Conservation (phyloP, 192 early-diverging fungal genomes). For the Podochytrium sp. region DNA sequence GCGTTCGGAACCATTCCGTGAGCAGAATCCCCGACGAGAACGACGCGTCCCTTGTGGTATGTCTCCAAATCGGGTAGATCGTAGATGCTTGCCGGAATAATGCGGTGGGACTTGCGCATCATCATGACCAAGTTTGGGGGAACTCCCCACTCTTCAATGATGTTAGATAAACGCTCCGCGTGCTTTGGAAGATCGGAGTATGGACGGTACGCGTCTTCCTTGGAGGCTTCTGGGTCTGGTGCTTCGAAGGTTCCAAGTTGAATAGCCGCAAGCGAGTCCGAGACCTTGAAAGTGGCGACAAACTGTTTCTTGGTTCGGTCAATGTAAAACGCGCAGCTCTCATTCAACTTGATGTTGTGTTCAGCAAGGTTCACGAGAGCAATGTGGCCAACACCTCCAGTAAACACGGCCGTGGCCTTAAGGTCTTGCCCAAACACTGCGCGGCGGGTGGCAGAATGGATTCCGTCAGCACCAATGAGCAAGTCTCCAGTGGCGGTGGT, state of each 20-base stretch:
- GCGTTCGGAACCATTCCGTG: not conserved
- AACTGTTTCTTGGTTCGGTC: slow-evolving; percentile 11
- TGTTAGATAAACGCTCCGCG: not conserved
- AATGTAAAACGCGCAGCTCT: slow-evolving; percentile 12
- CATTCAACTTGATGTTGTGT: not conserved
- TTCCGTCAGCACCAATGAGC: slow-evolving; percentile 18
- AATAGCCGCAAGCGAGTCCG: not conserved
- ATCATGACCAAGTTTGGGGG: not conserved
- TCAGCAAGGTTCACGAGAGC: not conserved
- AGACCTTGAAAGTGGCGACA: slow-evolving; percentile 12
- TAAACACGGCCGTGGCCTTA: not conserved
- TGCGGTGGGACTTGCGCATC: not conserved
- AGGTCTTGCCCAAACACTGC: slow-evolving; percentile 37
- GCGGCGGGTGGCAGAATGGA: slow-evolving; percentile 17
- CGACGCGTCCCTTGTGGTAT: not conserved
- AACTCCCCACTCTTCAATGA: not conserved
- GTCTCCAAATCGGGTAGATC: not conserved
- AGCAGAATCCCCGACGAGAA: not conserved
- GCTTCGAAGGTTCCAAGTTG: not conserved
- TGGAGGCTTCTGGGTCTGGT: slow-evolving; percentile 16
- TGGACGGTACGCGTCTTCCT: not conserved
- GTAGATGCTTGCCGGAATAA: slow-evolving; percentile 5
- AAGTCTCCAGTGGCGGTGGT: not conserved
- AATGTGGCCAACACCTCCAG: slow-evolving; percentile 8
- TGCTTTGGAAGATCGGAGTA: not conserved